Conservation (phyloP, 1,284 basidiomycete genomes). For the Microbotryum saponariae region DNA sequence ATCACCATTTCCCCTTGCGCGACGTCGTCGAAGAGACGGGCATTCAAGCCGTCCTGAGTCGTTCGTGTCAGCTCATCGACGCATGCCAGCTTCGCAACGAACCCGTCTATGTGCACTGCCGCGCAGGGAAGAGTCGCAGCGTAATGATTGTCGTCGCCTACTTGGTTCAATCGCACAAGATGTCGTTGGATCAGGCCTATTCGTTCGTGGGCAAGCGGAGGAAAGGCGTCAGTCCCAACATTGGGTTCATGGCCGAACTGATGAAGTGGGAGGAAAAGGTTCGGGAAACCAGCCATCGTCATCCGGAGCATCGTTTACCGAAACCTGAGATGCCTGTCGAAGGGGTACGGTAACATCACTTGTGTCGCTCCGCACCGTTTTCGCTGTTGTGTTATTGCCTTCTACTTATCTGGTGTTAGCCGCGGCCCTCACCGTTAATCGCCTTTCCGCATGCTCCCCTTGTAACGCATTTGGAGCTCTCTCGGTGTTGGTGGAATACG, state of each 20-base stretch:
- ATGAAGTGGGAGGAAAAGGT: conserved; percentile 80
- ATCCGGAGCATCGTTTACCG: too few species aligned
- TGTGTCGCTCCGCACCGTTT: too few species aligned
- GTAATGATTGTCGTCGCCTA: conserved; percentile 97
- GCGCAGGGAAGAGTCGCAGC: conserved; percentile 88
- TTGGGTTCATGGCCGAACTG: conserved; percentile 92
- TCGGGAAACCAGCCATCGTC: background rate
- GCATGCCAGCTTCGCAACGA: conserved; percentile 53
- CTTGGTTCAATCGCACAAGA: conserved; percentile 79
- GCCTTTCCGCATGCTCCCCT: too few species aligned
- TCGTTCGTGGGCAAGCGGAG: conserved; percentile 81
- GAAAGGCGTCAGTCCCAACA: conserved; percentile 91
- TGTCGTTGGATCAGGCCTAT: conserved; percentile 85
- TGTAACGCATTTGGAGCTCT: too few species aligned
- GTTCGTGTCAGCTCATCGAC: too few species aligned
- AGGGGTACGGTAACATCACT: too few species aligned
- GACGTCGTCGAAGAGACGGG: conserved; percentile 92
- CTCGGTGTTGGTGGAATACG: too few species aligned
- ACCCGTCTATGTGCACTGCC: conserved; percentile 91
- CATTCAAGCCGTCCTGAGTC: conserved; percentile 51
- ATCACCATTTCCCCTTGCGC: conserved; percentile 67
- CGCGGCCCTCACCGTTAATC: too few species aligned
- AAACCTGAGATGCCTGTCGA: too few species aligned
- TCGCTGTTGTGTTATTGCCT: too few species aligned
- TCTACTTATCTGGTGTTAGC: too few species aligned